Percentiles rank a stretch among this genome's conserved stretches.
phyloP scores from a whole-genome alignment of 2,329 filamentous ascomycete species.

The Rosellinia necatrix region DNA sequence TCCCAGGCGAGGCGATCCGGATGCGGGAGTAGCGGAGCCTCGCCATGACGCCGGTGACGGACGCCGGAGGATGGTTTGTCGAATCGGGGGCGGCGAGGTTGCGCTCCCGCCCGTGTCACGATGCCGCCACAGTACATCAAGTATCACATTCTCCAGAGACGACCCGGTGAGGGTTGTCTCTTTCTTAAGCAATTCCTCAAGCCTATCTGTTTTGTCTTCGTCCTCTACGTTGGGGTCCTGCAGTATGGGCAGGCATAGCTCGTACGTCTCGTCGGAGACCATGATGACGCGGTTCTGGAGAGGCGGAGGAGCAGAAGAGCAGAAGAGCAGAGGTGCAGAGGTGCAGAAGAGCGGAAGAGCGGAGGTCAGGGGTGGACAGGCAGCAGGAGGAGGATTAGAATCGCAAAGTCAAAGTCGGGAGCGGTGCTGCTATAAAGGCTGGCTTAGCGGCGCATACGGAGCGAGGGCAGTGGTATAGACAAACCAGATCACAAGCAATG shows the following conservation, averaged over 20 bases:
- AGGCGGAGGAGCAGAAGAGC: constrained; percentile 16
- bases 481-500: constrained; percentile 17
- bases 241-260: constrained; percentile 86
- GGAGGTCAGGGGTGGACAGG: neutral
- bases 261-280: constrained; percentile 92
- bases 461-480: constrained; percentile 22
- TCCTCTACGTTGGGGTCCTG: constrained; percentile 83
- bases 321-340: neutral
- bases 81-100: constrained; percentile 80
- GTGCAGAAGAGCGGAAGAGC: neutral
- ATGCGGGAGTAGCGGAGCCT: constrained; percentile 77
- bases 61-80: constrained; percentile 86
- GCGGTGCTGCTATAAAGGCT: constrained; percentile 5
- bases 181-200: constrained; percentile 83
- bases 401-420: constrained; percentile 12
- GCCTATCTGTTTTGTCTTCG: constrained; percentile 91
- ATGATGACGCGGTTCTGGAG: constrained; percentile 56
- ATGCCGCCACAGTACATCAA: constrained; percentile 89
- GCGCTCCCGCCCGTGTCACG: constrained; percentile 67
- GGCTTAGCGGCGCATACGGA: constrained; percentile 28
- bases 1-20: constrained; percentile 79
- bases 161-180: constrained; percentile 76
- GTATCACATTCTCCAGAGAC: constrained; percentile 83
- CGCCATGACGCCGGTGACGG: constrained; percentile 95
- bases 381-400: constrained; percentile 14